Conservation (phyloP, 768 basidiomycete species). For the Lentinula edodes region DNA sequence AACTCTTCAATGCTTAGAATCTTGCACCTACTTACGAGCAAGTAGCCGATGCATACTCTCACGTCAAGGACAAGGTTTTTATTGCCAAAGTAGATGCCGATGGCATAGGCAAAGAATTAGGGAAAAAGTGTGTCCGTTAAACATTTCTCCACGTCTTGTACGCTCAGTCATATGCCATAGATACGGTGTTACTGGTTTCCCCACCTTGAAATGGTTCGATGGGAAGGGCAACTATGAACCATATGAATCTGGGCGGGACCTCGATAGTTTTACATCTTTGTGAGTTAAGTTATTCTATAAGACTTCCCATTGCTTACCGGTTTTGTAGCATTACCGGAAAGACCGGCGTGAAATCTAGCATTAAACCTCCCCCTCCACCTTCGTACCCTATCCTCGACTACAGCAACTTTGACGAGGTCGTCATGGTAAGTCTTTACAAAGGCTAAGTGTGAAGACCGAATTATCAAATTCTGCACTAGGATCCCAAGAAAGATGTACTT, state of each 20-base stretch:
- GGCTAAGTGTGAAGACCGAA: neutral
- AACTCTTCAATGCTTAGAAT: slow-evolving; percentile 41
- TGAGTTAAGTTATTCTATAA: slow-evolving; percentile 30
- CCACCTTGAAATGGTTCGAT: slow-evolving; percentile 91
- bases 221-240: slow-evolving; percentile 58
- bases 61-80: slow-evolving; percentile 75
- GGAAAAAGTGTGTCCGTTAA: slow-evolving; percentile 77
- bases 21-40: slow-evolving; percentile 87
- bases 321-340: slow-evolving; percentile 60
- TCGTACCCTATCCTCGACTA: slow-evolving; percentile 62
- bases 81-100: slow-evolving; percentile 94
- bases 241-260: slow-evolving; percentile 76
- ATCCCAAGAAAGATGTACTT: slow-evolving; percentile 73
- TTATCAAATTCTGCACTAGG: slow-evolving; percentile 26
- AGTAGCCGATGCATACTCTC: slow-evolving; percentile 80
- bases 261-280: slow-evolving; percentile 74
- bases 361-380: slow-evolving; percentile 79
- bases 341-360: slow-evolving; percentile 79
- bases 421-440: slow-evolving; percentile 39
- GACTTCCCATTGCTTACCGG: neutral
- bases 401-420: slow-evolving; percentile 72
- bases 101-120: slow-evolving; percentile 73
- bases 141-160: slow-evolving; percentile 62
- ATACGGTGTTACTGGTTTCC: slow-evolving; percentile 8
- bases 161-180: neutral